These are phyloP conservation scores for Botrytis tulipae DNA, from an alignment of 2,329 filamentous ascomycete genomes.

Conservation along the genomic window DNA sequence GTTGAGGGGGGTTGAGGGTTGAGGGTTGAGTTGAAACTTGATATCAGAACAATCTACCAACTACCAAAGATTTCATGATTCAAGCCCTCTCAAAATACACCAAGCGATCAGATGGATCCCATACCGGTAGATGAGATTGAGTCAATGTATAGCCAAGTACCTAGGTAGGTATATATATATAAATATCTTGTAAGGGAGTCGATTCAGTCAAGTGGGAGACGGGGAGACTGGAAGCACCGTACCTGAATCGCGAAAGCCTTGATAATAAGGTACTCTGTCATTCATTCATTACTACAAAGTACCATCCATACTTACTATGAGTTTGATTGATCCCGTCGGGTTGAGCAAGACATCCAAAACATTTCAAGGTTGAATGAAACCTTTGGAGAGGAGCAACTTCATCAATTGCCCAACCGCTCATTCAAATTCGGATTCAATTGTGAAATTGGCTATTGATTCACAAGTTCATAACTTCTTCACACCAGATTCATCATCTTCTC, in stretches of 20 bases:
- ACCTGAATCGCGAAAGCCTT: neutral
- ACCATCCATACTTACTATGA: neutral
- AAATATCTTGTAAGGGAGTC: neutral
- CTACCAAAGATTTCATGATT: neutral
- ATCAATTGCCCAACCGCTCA: neutral
- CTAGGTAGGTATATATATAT: neutral
- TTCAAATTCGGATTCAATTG: neutral
- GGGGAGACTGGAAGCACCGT: neutral
- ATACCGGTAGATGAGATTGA: neutral
- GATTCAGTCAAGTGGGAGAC: neutral
- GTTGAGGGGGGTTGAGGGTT: no score
- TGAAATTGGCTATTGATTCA: slow-evolving; percentile 15
- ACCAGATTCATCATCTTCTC: neutral
- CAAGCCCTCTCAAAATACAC: neutral
- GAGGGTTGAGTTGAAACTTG: neutral
- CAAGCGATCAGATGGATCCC: neutral
- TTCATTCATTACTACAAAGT: no score
- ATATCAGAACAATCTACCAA: neutral
- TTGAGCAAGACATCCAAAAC: slow-evolving; percentile 11
- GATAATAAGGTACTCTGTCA: neutral
- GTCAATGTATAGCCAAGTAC: neutral
- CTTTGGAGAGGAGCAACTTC: slow-evolving; percentile 11
- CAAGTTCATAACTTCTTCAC: neutral
- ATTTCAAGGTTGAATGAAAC: slow-evolving; percentile 11
- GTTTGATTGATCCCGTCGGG: neutral